These are phyloP conservation scores for Oryza nivara DNA, from an alignment of 176 grass and related monocot genomes.

Conservation along the genomic window DNA sequence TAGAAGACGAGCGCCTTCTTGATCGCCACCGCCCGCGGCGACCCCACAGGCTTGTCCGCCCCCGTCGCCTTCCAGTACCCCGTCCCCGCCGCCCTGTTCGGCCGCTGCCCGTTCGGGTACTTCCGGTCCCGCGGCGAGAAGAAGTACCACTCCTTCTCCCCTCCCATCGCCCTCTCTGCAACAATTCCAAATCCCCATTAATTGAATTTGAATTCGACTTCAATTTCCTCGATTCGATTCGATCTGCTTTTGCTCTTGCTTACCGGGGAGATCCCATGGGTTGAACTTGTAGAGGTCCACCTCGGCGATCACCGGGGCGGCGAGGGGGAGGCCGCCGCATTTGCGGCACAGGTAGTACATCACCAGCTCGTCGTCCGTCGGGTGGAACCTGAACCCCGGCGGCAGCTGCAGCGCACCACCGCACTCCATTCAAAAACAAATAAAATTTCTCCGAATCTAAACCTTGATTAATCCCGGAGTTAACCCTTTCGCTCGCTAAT, in stretches of 20 bases:
- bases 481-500: too few relatives aligned
- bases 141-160: slow-evolving; percentile 96
- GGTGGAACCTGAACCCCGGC: slow-evolving; percentile 93
- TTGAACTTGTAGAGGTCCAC: slow-evolving; percentile 85
- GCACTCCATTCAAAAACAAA: slow-evolving; percentile 47
- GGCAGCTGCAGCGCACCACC: slow-evolving; percentile 75
- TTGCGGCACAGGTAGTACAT: slow-evolving; percentile 79
- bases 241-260: too few relatives aligned
- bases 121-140: slow-evolving; percentile 86
- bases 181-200: neutral
- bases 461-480: too few relatives aligned
- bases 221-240: too few relatives aligned
- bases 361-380: slow-evolving; percentile 91
- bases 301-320: slow-evolving; percentile 67
- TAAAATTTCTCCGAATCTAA: too few relatives aligned
- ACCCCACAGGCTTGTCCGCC: slow-evolving; percentile 82
- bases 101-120: slow-evolving; percentile 83
- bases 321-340: slow-evolving; percentile 61
- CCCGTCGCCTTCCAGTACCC: slow-evolving; percentile 99
- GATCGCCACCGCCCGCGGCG: slow-evolving; percentile 66
- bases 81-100: slow-evolving; percentile 70
- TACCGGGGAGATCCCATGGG: slow-evolving; percentile 73
- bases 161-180: slow-evolving; percentile 58
- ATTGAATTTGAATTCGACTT: too few relatives aligned
- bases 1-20: slow-evolving; percentile 88